These are phyloP conservation scores for Colletotrichum kahawae DNA, from an alignment of 2,329 filamentous ascomycete species.

Conservation along the genomic window DNA sequence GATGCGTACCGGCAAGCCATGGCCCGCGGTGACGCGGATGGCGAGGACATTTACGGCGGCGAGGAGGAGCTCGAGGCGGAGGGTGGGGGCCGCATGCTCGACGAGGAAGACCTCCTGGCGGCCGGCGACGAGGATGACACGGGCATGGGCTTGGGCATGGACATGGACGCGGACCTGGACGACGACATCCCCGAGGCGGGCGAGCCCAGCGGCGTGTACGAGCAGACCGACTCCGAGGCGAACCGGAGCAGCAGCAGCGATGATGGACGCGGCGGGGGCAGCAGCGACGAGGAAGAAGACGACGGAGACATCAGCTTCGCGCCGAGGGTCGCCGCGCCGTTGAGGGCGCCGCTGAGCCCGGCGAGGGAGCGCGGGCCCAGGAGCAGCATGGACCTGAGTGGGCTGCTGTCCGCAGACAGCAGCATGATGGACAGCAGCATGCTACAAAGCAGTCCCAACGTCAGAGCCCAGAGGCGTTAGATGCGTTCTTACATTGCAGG, in stretches of 20 bases:
- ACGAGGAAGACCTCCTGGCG: slow-evolving; percentile 62
- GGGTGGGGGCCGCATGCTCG: slow-evolving; percentile 62
- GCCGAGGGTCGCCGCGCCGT: slow-evolving; percentile 34
- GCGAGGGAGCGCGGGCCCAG: slow-evolving; percentile 34
- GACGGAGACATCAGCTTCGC: slow-evolving; percentile 43
- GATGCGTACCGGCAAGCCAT: slow-evolving; percentile 67
- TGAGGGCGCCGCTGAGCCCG: slow-evolving; percentile 41
- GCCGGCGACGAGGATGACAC: slow-evolving; percentile 29
- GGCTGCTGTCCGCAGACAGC: slow-evolving; percentile 61
- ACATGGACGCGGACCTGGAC: slow-evolving; percentile 74
- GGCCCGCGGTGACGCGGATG: slow-evolving; percentile 53
- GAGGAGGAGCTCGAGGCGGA: slow-evolving; percentile 62
- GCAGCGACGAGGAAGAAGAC: slow-evolving; percentile 24
- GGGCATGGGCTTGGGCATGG: slow-evolving; percentile 44
- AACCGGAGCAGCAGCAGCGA: slow-evolving; percentile 54
- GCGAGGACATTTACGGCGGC: slow-evolving; percentile 55
- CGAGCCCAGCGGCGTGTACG: slow-evolving; percentile 62
- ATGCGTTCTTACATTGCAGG: not conserved
- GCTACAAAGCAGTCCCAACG: slow-evolving; percentile 58
- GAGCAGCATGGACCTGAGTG: slow-evolving; percentile 62
- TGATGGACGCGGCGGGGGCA: not conserved
- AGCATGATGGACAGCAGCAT: slow-evolving; percentile 53
- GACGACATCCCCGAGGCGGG: slow-evolving; percentile 72
- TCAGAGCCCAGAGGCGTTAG: slow-evolving; percentile 38
- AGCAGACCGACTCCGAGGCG: slow-evolving; percentile 79